phyloP scores from a whole-genome alignment of 257 asterid species.

The Cynanchum wilfordii region DNA sequence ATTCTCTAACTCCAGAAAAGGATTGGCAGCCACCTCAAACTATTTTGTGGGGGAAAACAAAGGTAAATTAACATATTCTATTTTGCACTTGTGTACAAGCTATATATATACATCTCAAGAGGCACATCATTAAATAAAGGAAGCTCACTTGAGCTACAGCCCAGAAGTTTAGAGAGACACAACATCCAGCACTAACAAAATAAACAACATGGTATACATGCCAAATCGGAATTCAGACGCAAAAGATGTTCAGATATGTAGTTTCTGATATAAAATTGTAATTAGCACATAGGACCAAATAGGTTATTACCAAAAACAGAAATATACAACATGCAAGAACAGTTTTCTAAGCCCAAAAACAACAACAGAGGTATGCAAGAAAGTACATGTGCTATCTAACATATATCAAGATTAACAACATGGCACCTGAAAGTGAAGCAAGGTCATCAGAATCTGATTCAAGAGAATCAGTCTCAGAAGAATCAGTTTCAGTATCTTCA shows the following conservation, averaged over 20 bases:
- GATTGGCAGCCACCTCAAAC: not conserved
- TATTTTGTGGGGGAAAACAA: not conserved
- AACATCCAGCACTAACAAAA: not conserved
- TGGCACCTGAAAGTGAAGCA: conserved; percentile 73
- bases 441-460: conserved; percentile 76
- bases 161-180: not conserved
- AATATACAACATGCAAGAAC: not conserved
- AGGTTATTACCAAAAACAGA: not conserved
- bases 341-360: not conserved
- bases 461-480: conserved; percentile 74
- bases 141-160: not conserved
- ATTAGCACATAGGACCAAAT: not conserved
- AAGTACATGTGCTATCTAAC: not conserved
- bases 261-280: not conserved
- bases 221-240: not conserved
- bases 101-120: not conserved
- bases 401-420: conserved; percentile 6
- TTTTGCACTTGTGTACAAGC: not conserved
- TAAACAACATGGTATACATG: not conserved
- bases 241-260: not conserved
- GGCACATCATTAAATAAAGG: not conserved
- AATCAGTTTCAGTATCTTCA: conserved; percentile 94
- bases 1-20: not conserved
- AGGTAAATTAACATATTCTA: not conserved
- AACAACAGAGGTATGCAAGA: not conserved